Evolutionary conservation across 306 rosid species (phyloP), one percentile per base, ranked within the genome.

Genomic region (Gastrolobium bilobum): DNA sequence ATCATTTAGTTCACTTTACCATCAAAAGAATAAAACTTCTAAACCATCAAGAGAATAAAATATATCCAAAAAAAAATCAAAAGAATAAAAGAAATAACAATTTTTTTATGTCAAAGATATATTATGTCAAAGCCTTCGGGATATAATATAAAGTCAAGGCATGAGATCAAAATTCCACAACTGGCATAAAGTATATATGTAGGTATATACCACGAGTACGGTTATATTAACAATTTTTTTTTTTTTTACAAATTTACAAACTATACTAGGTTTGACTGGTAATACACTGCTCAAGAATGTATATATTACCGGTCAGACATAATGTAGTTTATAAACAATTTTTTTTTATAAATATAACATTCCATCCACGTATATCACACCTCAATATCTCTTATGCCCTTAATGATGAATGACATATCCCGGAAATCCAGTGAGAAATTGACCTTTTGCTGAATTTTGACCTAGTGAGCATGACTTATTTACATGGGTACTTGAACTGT

Each of bases 381-480:
- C 78, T 59, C 53, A 74, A 68, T 53, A 33, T 62, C 51, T n/a
- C 46, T 52, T 42, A 29, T 60, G 11, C 74, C 78, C 71, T 54
- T 4, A 37, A 43, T 77, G 79, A 80, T 74, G 42, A 33, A 71
- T 58, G 81, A 62, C 88, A 85, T 82, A 85, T 85, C 88, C 88
- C 88, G 88, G 79, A 85, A 85, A 85, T 85, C 88, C n/a, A 61
- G 88, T 63, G 63, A 65, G 51, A 78, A 85, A 46, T 78, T 68
- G 88, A 85, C 84, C 56, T 1, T 58, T 20, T 20, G n/a, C n/a
- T n/a, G n/a, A n/a, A n/a, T n/a, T n/a, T n/a, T n/a, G n/a, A n/a
- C n/a, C n/a, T n/a, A n/a, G n/a, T n/a, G n/a, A n/a, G n/a, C n/a
- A n/a, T n/a, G n/a, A n/a, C n/a, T n/a, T n/a, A n/a, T n/a, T n/a